Conservation (phyloP, 768 basidiomycete species). For the Bullera alba region DNA sequence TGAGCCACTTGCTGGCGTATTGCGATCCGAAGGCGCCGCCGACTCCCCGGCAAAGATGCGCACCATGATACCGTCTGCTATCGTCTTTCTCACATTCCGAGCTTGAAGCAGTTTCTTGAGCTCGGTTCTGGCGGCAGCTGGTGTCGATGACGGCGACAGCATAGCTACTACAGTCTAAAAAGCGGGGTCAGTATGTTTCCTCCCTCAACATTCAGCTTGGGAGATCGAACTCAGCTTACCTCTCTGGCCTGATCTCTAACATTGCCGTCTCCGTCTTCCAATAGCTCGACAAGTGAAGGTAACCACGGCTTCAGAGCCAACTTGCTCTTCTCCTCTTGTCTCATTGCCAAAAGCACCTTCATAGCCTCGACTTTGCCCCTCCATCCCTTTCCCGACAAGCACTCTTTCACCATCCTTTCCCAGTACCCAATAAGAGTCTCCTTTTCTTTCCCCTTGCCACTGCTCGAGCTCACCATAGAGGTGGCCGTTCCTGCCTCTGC, state of each 20-base stretch:
- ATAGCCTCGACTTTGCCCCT: conserved; percentile 38
- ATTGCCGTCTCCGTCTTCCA: conserved; percentile 84
- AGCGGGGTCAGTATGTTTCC: neutral
- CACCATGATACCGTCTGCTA: conserved; percentile 67
- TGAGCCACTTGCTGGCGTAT: no score
- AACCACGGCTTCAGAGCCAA: conserved; percentile 56
- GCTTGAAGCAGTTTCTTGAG: conserved; percentile 78
- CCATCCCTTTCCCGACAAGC: conserved; percentile 28
- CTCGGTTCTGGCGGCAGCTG: conserved; percentile 81
- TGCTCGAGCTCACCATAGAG: neutral
- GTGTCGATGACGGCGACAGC: conserved; percentile 74
- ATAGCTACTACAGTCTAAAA: conserved; percentile 67
- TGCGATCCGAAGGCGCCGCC: neutral
- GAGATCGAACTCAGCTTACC: conserved; percentile 14
- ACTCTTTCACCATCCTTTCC: conserved; percentile 33
- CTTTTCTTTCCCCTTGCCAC: conserved; percentile 37
- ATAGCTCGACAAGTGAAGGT: conserved; percentile 65
- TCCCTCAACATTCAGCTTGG: neutral
- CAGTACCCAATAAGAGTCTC: conserved; percentile 27
- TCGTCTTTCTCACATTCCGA: conserved; percentile 76
- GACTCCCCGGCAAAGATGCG: conserved; percentile 22
- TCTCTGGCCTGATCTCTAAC: conserved; percentile 80
- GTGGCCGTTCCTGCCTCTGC: conserved; percentile 12
- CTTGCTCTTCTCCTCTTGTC: conserved; percentile 15
- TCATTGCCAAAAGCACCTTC: conserved; percentile 27